Base-by-base conservation (phyloP, 176 grass and related monocot species). In the Bromus sterilis region DNA sequence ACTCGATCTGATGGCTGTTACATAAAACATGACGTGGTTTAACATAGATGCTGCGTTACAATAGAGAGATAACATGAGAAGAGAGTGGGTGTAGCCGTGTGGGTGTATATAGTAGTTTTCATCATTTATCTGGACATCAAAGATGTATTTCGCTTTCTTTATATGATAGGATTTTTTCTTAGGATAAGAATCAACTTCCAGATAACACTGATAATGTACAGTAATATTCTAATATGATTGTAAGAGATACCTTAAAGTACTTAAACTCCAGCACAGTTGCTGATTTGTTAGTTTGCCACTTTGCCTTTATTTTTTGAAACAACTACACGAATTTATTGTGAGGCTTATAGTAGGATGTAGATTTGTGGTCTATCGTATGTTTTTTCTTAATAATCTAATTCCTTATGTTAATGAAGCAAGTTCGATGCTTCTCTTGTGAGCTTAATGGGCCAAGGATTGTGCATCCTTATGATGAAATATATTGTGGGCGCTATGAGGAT, bases 391-490 rank as follows among this genome's bases (percentile, higher is more conserved):
- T 82, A 10, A 83, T 46, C 23, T 23, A 37, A 37, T 83, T 64
- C 23, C 37, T 56, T 6, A 6, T 11, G 31, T 84, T 66, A 30
- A 29, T 18, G 5, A 66, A 11, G 33, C 59, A 75, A 76, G 59
- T 76, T 36, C 71, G 43, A 6, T 66, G 71, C 43, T 76, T 83
- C 51, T 0, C 49, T 20, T 76, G 81, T 56, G 81, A 83, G 44
- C 30, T 37, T 48, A 9, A 56, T 6, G 44, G 63, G 49, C 18
- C 24, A 81, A 76, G 76, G 59, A 76, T 83, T 66, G 59, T 83
- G 43, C 71, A 76, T 76, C 60, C 44, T 4, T 39, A 37, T 11
- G 23, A 55, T 30, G 16, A 56, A 29, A 16, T 18, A 9, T 75
- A 55, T 26, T 24, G 20, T 21, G 71, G 70, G 41, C 6, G 6